A percentile compares a stretch with the other conserved stretches of the same genome.
Evolutionary conservation across 1,139 yeast species (phyloP).

Genomic region (Magnusiomyces suaveolens): DNA sequence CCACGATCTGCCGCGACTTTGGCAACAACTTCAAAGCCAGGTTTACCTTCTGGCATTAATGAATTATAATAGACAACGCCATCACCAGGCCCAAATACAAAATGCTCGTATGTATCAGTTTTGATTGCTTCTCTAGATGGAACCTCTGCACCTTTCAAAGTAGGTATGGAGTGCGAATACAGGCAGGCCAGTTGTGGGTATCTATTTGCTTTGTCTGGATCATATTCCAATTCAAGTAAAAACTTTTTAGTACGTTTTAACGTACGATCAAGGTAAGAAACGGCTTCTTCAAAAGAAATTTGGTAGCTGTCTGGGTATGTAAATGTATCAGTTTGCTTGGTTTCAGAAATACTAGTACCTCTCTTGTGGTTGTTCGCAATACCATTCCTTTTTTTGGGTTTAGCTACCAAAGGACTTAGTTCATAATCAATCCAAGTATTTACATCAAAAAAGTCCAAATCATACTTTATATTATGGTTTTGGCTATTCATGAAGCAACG

Average conservation of each 20-base stretch:
- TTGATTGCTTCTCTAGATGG: conserved; percentile 50
- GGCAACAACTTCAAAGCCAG: conserved; percentile 59
- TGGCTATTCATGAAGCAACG: conserved; percentile 56
- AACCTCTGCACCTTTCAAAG: conserved; percentile 71
- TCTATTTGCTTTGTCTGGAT: conserved; percentile 36
- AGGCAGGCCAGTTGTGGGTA: conserved; percentile 82
- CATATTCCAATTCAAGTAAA: conserved; percentile 47
- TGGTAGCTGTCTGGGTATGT: conserved; percentile 16
- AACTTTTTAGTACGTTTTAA: conserved; percentile 52
- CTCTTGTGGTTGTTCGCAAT: background rate
- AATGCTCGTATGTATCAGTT: conserved; percentile 64
- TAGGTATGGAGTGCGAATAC: conserved; percentile 73
- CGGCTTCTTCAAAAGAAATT: conserved; percentile 51
- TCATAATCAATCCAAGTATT: conserved; percentile 71
- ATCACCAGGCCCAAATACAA: conserved; percentile 83
- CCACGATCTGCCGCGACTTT: conserved; percentile 58
- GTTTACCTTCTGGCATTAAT: conserved; percentile 61
- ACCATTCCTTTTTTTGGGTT: conserved; percentile 15
- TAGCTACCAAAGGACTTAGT: conserved; percentile 63
- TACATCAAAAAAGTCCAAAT: conserved; percentile 69
- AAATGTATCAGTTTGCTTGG: conserved; percentile 2
- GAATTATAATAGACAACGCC: conserved; percentile 82
- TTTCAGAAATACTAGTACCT: background rate
- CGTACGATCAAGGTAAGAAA: conserved; percentile 53
- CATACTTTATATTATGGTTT: conserved; percentile 46